These are phyloP conservation scores for Boletus vermiculosoides DNA, from an alignment of 768 basidiomycete species.

Conservation along the genomic window DNA sequence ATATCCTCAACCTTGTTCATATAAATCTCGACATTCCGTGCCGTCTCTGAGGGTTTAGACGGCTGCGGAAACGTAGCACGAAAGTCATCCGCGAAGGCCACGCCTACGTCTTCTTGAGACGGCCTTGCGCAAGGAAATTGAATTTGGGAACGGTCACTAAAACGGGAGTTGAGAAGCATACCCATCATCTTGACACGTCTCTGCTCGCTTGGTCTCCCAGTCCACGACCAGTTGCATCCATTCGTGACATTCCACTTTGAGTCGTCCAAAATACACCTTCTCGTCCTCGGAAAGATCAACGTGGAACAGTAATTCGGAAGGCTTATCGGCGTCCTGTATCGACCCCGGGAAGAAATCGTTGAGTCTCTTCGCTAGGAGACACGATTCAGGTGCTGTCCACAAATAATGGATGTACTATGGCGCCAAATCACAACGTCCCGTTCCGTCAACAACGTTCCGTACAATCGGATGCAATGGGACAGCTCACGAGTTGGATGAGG, in stretches of 20 bases:
- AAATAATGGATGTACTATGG: slow-evolving; percentile 30
- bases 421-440: neutral
- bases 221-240: slow-evolving; percentile 19
- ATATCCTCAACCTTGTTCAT: slow-evolving; percentile 29
- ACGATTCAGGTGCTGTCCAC: slow-evolving; percentile 29
- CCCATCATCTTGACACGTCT: slow-evolving; percentile 8
- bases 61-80: slow-evolving; percentile 21
- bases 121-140: neutral
- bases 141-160: neutral
- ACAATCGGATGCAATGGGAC: neutral
- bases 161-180: neutral
- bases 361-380: slow-evolving; percentile 17
- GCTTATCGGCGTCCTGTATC: slow-evolving; percentile 6
- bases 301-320: slow-evolving; percentile 27
- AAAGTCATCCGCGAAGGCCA: slow-evolving; percentile 25
- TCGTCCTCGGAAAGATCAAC: slow-evolving; percentile 23
- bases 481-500: slow-evolving; percentile 23
- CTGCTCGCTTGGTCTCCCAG: slow-evolving; percentile 23
- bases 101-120: slow-evolving; percentile 13
- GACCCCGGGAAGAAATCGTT: slow-evolving; percentile 32
- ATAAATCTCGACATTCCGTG: slow-evolving; percentile 24
- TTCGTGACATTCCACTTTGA: slow-evolving; percentile 17
- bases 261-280: slow-evolving; percentile 13
- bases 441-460: neutral
- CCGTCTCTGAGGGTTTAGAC: slow-evolving; percentile 6